A percentile compares a stretch with the other conserved stretches of the same genome.
These are phyloP conservation scores for Bidens hawaiensis DNA, from an alignment of 140 eudicot genomes.

Conservation along the genomic window DNA sequence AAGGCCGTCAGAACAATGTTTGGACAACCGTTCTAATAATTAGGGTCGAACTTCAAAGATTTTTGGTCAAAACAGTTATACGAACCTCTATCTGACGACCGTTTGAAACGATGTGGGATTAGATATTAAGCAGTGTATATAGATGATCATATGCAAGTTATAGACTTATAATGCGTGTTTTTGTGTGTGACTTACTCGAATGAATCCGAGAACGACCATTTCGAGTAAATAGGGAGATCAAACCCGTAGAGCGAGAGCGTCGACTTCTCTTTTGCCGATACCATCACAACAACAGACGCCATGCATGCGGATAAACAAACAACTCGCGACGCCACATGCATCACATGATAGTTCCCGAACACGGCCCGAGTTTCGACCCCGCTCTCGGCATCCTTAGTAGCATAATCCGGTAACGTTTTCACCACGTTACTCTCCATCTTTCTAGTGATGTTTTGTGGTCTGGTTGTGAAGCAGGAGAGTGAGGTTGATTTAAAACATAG, in stretches of 20 bases:
- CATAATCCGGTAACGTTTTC: constrained; percentile 31
- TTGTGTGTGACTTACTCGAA: constrained; percentile 89
- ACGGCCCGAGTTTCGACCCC: constrained; percentile 8
- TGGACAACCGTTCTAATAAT: too few species aligned
- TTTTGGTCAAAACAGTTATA: too few species aligned
- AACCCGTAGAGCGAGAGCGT: constrained; percentile 69
- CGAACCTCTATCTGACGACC: too few species aligned
- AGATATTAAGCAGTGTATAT: too few species aligned
- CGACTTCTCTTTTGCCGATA: constrained; percentile 49
- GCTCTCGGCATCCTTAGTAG: constrained; percentile 26
- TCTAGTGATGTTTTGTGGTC: neutral
- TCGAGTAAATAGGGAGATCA: constrained; percentile 63
- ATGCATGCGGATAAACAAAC: constrained; percentile 49
- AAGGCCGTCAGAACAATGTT: too few species aligned
- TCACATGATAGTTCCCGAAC: constrained; percentile 32
- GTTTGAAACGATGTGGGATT: too few species aligned
- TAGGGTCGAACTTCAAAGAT: too few species aligned
- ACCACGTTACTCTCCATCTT: constrained; percentile 11
- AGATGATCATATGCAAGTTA: too few species aligned
- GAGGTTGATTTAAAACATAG: constrained; percentile 6
- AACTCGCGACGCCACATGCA: constrained; percentile 40
- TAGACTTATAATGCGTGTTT: too few species aligned
- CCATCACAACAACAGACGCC: constrained; percentile 52
- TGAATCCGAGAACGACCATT: constrained; percentile 89
- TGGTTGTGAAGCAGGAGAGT: too few species aligned